A percentile compares a stretch with the other conserved stretches of the same genome.
phyloP scores from a whole-genome alignment of 768 basidiomycete genomes.

The Xanthoconium purpureum region DNA sequence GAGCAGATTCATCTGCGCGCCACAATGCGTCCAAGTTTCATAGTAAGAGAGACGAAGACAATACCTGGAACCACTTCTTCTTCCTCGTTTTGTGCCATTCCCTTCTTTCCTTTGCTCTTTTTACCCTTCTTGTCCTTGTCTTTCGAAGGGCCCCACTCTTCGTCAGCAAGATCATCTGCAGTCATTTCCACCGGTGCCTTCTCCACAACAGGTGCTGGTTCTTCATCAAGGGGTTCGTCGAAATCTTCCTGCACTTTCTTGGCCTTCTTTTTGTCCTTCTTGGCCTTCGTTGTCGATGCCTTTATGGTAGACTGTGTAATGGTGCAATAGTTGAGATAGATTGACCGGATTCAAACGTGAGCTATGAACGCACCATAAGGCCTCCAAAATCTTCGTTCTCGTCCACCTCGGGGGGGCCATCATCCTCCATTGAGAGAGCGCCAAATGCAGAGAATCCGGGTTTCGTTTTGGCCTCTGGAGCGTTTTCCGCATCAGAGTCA shows the following conservation, averaged over 20 bases:
- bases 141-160: slow-evolving; percentile 59
- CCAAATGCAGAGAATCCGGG: slow-evolving; percentile 52
- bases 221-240: slow-evolving; percentile 29
- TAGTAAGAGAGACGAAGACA: neutral
- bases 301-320: slow-evolving; percentile 58
- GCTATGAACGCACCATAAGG: slow-evolving; percentile 57
- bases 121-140: slow-evolving; percentile 24
- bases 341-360: neutral
- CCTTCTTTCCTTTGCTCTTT: slow-evolving; percentile 22
- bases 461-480: slow-evolving; percentile 28
- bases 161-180: slow-evolving; percentile 72
- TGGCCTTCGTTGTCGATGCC: slow-evolving; percentile 46
- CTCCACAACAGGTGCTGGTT: slow-evolving; percentile 20
- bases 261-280: slow-evolving; percentile 54
- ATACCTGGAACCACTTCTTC: slow-evolving; percentile 12
- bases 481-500: slow-evolving; percentile 44
- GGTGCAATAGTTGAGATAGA: neutral
- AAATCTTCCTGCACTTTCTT: slow-evolving; percentile 38
- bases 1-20: slow-evolving; percentile 20
- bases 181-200: slow-evolving; percentile 51
- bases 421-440: slow-evolving; percentile 41
- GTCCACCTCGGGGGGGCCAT: slow-evolving; percentile 42
- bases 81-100: slow-evolving; percentile 17
- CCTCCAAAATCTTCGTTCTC: slow-evolving; percentile 71
- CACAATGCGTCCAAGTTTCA: neutral